Conservation (phyloP, 352 stramenopile genomes). For the Pythium grandisporangium region DNA sequence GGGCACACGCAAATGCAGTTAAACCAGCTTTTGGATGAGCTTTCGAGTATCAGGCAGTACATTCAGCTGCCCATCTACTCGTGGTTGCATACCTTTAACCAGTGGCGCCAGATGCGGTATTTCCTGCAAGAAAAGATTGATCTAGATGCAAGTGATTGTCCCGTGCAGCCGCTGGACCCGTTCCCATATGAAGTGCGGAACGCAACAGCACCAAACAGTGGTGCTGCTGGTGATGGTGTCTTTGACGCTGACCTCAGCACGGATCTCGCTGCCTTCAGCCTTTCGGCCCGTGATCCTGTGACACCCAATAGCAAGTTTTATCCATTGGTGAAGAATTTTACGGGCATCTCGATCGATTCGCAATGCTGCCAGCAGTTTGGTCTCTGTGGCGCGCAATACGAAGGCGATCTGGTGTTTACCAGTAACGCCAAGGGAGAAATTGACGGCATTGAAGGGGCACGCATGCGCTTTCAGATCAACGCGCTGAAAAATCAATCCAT, state of each 20-base stretch:
- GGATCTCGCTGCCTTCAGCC: too few relatives aligned
- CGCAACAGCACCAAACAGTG: too few relatives aligned
- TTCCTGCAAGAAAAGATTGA: conserved; percentile 72
- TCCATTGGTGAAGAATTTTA: conserved; percentile 78
- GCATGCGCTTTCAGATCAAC: conserved; percentile 82
- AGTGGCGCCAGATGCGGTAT: conserved; percentile 80
- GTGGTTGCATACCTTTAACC: conserved; percentile 84
- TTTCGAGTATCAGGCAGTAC: conserved; percentile 67
- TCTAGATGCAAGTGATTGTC: conserved; percentile 50
- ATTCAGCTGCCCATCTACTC: conserved; percentile 81
- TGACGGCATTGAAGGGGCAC: conserved; percentile 55
- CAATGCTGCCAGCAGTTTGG: conserved; percentile 85
- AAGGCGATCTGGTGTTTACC: conserved; percentile 75
- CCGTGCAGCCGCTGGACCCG: conserved; percentile 61
- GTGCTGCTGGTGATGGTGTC: conserved; percentile 4
- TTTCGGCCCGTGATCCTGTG: too few relatives aligned
- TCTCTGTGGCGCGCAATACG: conserved; percentile 81
- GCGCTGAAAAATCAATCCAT: conserved; percentile 83
- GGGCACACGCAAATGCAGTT: conserved; percentile 33
- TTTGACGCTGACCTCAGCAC: conserved; percentile 5
- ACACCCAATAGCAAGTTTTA: conserved; percentile 71
- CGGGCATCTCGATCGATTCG: conserved; percentile 80
- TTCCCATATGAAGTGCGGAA: conserved; percentile 66
- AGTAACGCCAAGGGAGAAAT: conserved; percentile 4
- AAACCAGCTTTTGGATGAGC: conserved; percentile 57